These are phyloP conservation scores for Chaetomium strumarium DNA, from an alignment of 2,329 filamentous ascomycete genomes.

Conservation along the genomic window DNA sequence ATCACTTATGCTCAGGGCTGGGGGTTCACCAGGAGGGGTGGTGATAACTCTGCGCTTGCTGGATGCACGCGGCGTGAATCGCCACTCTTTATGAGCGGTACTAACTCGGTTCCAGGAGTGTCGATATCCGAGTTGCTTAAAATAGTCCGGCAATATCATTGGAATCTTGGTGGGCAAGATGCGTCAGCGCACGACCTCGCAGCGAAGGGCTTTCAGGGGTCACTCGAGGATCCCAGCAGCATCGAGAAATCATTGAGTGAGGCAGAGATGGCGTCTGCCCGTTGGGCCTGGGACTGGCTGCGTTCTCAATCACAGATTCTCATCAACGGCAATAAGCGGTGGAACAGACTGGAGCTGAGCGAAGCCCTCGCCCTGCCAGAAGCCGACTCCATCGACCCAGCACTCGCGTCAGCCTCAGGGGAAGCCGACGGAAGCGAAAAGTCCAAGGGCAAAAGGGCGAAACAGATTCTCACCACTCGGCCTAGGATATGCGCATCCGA, in stretches of 20 bases:
- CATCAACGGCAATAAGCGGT: conserved; percentile 32
- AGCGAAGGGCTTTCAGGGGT: not conserved
- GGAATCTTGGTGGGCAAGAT: conserved; percentile 14
- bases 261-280: conserved; percentile 33
- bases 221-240: conserved; percentile 7
- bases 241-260: conserved; percentile 20
- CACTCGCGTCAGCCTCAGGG: not conserved
- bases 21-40: not conserved
- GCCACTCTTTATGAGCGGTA: not conserved
- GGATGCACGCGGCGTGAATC: no score
- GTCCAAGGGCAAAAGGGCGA: conserved; percentile 13
- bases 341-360: conserved; percentile 36
- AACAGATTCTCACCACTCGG: conserved; percentile 21
- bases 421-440: not conserved
- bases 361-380: conserved; percentile 36
- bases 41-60: not conserved
- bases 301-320: conserved; percentile 36
- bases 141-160: conserved; percentile 24
- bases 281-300: conserved; percentile 39
- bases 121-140: conserved; percentile 21
- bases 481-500: conserved; percentile 45
- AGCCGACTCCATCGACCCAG: conserved; percentile 13
- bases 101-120: conserved; percentile 21
- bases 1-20: not conserved
- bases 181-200: conserved; percentile 2